Conservation (phyloP, 208 protist genomes). For the Leishmania arabica region DNA sequence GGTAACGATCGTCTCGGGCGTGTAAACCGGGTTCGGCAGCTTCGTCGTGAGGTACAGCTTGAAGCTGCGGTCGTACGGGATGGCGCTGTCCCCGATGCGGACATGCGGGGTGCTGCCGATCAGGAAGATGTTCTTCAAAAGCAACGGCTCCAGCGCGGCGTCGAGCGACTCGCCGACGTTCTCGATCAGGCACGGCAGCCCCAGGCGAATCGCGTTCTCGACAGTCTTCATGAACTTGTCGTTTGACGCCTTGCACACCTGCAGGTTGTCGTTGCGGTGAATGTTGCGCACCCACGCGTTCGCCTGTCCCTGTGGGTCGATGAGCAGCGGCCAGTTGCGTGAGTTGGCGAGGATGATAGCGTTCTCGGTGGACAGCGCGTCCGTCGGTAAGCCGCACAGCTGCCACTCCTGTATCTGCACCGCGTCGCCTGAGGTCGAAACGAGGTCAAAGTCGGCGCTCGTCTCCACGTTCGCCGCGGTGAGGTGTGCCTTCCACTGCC, state of each 20-base stretch:
- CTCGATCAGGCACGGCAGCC: conserved; percentile 97
- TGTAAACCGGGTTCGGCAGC: conserved; percentile 97
- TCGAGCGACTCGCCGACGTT: conserved; percentile 96
- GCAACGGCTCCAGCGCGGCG: conserved; percentile 95
- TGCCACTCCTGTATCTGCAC: conserved; percentile 97
- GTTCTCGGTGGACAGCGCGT: conserved; percentile 97
- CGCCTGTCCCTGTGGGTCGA: conserved; percentile 98
- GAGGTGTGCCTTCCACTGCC: conserved; percentile 86
- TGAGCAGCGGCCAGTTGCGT: conserved; percentile 97
- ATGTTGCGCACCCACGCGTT: conserved; percentile 98
- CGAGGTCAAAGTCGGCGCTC: conserved; percentile 80
- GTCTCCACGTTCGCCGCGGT: conserved; percentile 43
- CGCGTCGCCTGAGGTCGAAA: conserved; percentile 93
- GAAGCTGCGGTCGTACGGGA: conserved; percentile 97
- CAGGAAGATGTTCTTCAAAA: conserved; percentile 95
- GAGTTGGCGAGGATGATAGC: conserved; percentile 96
- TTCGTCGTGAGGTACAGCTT: conserved; percentile 98
- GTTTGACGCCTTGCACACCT: conserved; percentile 96
- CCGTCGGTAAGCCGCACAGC: conserved; percentile 95
- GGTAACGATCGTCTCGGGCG: conserved; percentile 96
- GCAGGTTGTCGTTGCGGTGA: conserved; percentile 92
- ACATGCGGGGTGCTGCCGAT: conserved; percentile 94
- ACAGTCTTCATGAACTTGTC: conserved; percentile 95
- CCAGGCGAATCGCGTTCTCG: conserved; percentile 96
- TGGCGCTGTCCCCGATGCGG: conserved; percentile 96